Conservation (phyloP, 129 eudicot species). For the Flaveria robusta region DNA sequence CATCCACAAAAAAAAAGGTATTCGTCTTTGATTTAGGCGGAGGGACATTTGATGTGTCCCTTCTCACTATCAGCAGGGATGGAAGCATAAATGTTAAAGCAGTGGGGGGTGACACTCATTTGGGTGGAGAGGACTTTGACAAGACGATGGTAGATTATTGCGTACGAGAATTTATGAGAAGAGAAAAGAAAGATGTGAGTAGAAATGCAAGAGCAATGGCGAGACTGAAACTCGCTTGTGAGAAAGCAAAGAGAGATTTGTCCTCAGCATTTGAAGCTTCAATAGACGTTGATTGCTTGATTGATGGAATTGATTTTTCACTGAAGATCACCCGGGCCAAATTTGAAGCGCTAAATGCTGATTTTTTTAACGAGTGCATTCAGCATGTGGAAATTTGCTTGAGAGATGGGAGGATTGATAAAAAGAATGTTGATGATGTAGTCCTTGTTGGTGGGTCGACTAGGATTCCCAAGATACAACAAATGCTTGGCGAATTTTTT, state of each 20-base stretch:
- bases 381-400: not conserved
- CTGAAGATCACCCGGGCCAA: not conserved
- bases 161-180: not conserved
- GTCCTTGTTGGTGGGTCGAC: not conserved
- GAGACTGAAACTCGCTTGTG: too few relatives aligned
- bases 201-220: not conserved
- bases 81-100: not conserved
- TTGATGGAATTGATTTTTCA: not conserved
- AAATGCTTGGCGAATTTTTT: not conserved
- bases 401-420: not conserved
- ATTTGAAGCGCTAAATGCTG: not conserved
- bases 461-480: conserved; percentile 7
- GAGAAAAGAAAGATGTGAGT: not conserved
- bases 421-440: not conserved
- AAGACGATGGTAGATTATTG: not conserved
- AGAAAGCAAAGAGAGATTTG: too few relatives aligned
- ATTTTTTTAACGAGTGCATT: not conserved
- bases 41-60: not conserved
- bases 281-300: too few relatives aligned
- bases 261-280: too few relatives aligned
- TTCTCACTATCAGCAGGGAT: not conserved
- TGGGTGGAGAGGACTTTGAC: not conserved
- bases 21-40: not conserved
- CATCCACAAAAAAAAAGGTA: not conserved
- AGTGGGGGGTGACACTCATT: not conserved